These are phyloP conservation scores for Apiospora sp. DNA, from an alignment of 2,329 filamentous ascomycete species.

Conservation along the genomic window DNA sequence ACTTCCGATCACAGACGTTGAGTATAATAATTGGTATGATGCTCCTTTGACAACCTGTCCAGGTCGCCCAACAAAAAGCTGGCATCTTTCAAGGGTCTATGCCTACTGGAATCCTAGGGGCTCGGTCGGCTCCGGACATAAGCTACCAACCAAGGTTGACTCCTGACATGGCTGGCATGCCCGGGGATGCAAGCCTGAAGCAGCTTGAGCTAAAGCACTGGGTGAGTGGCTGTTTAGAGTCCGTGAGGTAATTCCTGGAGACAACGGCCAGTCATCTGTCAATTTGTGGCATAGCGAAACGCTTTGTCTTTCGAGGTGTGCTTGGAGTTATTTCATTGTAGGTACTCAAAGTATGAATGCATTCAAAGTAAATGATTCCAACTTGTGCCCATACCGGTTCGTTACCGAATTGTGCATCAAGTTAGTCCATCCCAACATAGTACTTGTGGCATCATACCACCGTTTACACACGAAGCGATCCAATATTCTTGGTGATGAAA, in stretches of 20 bases:
- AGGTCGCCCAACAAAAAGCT: not conserved
- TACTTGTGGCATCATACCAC: not conserved
- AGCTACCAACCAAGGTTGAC: not conserved
- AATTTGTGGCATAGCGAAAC: too few species aligned
- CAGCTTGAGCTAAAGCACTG: not conserved
- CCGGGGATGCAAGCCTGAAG: not conserved
- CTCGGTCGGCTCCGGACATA: not conserved
- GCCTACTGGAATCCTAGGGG: not conserved
- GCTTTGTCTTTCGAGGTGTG: not conserved
- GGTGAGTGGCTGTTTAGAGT: not conserved
- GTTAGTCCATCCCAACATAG: not conserved
- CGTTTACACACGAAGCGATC: slow-evolving; percentile 25
- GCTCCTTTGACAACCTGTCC: too few species aligned
- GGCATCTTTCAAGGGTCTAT: not conserved
- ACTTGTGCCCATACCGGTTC: not conserved
- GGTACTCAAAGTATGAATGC: not conserved
- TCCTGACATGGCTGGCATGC: not conserved
- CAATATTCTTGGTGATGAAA: slow-evolving; percentile 35
- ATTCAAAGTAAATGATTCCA: too few species aligned
- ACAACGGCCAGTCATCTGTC: not conserved
- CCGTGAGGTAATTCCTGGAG: not conserved
- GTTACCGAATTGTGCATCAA: not conserved
- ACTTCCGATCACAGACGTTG: not conserved
- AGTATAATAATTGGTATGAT: not conserved
- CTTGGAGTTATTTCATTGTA: not conserved